Evolutionary conservation across 2,329 filamentous ascomycete genomes (phyloP), one percentile per base, ranked within the genome.

Genomic region (Arthrobotrys megalospora): DNA sequence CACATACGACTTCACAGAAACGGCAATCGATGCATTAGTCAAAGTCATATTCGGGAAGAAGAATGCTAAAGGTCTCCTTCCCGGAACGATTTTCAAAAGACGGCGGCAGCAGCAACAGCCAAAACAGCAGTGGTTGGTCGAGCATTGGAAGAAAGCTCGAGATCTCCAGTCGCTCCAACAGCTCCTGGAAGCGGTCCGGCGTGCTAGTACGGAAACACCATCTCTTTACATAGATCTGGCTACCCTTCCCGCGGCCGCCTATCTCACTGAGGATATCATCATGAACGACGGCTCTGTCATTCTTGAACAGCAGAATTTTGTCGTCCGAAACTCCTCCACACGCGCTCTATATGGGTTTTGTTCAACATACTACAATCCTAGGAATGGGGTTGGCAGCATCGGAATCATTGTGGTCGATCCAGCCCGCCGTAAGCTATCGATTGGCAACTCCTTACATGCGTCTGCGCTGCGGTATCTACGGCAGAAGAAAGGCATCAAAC

Each of bases 381-480:
- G 85, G 0, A 79, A 76, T 2, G 88, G 88, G 6, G 90, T 90
- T 3, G 93, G 93, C 14, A 91, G 93, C 16, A 90, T 98, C 63
- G 94, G 92, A 0, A 90, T 93, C 2, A 87, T 98, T n/a, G 92
- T 97, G 79, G 95, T 98, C 43, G 94, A 97, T 80, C 94, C 95
- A 0, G 86, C 88, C 3, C 91, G 96, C 82, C 90, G 95, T 38
- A 96, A 94, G 82, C 88, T 97, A 8, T 97, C 94, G 0, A 96
- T 98, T 78, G 95, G 95, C 0, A 90, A 94, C 80, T 97, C 93
- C 0, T 88, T 98, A 1, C 94, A 97, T 84, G 92, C 93, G 79
- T 89, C 94, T 45, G 94, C 94, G 0, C 89, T 97, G 67, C 90
- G 93, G 36, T 91, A 90, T 5, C 87, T 98, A 1, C 83, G 85